Percentiles rank a stretch among this genome's conserved stretches.
phyloP scores from a whole-genome alignment of 2,329 filamentous ascomycete species.

The Fusarium graminum region DNA sequence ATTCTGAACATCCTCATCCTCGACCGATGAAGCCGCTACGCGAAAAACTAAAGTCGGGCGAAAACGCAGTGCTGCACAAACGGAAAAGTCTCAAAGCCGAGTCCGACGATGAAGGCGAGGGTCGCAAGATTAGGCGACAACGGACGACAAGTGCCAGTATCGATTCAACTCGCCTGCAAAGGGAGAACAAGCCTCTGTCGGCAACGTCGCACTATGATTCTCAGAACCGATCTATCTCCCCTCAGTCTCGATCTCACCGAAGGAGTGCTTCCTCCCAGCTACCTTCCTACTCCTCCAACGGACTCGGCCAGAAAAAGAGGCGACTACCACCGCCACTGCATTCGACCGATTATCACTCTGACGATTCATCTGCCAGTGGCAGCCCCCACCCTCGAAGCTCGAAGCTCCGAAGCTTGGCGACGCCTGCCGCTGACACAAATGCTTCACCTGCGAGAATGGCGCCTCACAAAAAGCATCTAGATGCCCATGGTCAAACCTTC shows the following conservation, averaged over 20 bases:
- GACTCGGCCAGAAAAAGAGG: slow-evolving; percentile 71
- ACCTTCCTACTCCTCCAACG: slow-evolving; percentile 66
- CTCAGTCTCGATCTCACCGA: slow-evolving; percentile 69
- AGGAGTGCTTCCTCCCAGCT: slow-evolving; percentile 75
- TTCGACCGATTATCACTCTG: slow-evolving; percentile 74
- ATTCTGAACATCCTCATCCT: slow-evolving; percentile 64
- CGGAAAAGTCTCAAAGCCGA: slow-evolving; percentile 67
- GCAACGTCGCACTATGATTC: slow-evolving; percentile 52
- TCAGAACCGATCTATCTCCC: slow-evolving; percentile 68
- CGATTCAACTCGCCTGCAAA: slow-evolving; percentile 52
- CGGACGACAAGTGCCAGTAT: slow-evolving; percentile 62
- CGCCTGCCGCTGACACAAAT: slow-evolving; percentile 69
- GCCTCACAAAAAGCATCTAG: slow-evolving; percentile 86
- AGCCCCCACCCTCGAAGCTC: slow-evolving; percentile 71
- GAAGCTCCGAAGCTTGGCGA: slow-evolving; percentile 68
- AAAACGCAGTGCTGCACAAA: slow-evolving; percentile 64
- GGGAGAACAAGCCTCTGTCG: slow-evolving; percentile 52
- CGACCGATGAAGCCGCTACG: slow-evolving; percentile 60
- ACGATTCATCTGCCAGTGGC: slow-evolving; percentile 73
- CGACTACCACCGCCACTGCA: slow-evolving; percentile 71
- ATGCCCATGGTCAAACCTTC: slow-evolving; percentile 91
- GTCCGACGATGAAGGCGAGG: slow-evolving; percentile 70
- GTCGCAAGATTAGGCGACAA: slow-evolving; percentile 66
- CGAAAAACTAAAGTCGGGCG: slow-evolving; percentile 62
- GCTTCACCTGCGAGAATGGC: slow-evolving; percentile 76